Conservation (phyloP, 441 rosid genomes). For the Adansonia madagascariensis region DNA sequence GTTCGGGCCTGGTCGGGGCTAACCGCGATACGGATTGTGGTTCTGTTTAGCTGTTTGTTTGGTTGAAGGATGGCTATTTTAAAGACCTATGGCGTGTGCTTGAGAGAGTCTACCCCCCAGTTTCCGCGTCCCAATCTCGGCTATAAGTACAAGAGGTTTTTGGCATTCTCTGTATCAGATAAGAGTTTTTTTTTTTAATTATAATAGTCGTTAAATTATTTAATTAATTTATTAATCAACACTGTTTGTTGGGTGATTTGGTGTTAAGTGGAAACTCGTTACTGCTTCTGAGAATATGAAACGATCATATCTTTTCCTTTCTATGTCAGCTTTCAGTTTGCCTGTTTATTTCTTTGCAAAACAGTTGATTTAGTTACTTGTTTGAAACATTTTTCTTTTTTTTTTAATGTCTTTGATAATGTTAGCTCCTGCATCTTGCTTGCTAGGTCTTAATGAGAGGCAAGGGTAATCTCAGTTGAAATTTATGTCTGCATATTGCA, state of each 20-base stretch:
- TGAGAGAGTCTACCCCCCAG: constrained; percentile 38
- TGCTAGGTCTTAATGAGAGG: neutral
- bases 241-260: neutral
- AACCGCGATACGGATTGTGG: neutral
- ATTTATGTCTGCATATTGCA: neutral
- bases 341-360: neutral
- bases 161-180: neutral
- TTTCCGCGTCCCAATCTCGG: constrained; percentile 37
- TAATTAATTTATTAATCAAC: neutral
- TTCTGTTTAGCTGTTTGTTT: neutral
- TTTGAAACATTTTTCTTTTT: neutral
- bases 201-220: neutral
- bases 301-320: neutral
- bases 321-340: neutral
- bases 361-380: neutral
- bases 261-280: neutral
- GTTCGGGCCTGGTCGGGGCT: constrained; percentile 4
- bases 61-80: constrained; percentile 40
- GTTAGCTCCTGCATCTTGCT: neutral
- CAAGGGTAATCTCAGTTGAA: neutral
- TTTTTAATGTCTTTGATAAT: neutral
- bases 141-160: constrained; percentile 46
- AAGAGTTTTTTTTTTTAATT: neutral
- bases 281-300: neutral
- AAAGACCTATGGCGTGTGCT: constrained; percentile 42